Evolutionary conservation across 2,329 filamentous ascomycete genomes (phyloP).

Genomic region (Arthroderma sp.): DNA sequence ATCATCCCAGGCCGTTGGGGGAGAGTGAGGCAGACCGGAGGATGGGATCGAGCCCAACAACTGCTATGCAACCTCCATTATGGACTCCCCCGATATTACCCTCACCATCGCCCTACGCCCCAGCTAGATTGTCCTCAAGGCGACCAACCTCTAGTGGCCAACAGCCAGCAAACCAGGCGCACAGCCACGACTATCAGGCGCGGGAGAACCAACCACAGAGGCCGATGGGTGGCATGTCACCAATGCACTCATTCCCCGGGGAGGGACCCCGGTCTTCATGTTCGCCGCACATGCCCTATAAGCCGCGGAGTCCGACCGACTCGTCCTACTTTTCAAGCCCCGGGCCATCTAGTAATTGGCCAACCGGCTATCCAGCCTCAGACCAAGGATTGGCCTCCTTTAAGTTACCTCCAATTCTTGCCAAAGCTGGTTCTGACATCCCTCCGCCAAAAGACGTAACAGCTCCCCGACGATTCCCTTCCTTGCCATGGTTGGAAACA

Average conservation of each 20-base stretch:
- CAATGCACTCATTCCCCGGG: not conserved
- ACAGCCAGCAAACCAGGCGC: not conserved
- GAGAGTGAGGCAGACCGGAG: constrained; percentile 8
- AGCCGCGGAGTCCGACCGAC: constrained; percentile 4
- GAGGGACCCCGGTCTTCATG: constrained; percentile 2
- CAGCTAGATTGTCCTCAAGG: not conserved
- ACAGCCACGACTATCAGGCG: not conserved
- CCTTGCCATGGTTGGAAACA: constrained; percentile 2
- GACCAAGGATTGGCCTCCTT: constrained; percentile 1
- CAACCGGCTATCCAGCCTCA: not conserved
- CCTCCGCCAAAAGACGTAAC: not conserved
- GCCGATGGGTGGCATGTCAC: not conserved
- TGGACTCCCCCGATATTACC: constrained; percentile 12
- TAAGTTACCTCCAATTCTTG: constrained; percentile 4
- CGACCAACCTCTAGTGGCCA: constrained; percentile 5
- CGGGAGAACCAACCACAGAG: not conserved
- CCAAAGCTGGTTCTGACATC: not conserved
- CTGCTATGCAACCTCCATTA: constrained; percentile 6
- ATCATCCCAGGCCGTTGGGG: constrained; percentile 4
- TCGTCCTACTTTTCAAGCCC: constrained; percentile 6
- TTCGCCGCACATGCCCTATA: constrained; percentile 7
- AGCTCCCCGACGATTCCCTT: not conserved
- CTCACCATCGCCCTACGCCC: constrained; percentile 8
- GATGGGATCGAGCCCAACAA: constrained; percentile 6
- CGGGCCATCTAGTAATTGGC: not conserved